phyloP scores from a whole-genome alignment of 768 basidiomycete genomes.

The Scleroderma bovista region DNA sequence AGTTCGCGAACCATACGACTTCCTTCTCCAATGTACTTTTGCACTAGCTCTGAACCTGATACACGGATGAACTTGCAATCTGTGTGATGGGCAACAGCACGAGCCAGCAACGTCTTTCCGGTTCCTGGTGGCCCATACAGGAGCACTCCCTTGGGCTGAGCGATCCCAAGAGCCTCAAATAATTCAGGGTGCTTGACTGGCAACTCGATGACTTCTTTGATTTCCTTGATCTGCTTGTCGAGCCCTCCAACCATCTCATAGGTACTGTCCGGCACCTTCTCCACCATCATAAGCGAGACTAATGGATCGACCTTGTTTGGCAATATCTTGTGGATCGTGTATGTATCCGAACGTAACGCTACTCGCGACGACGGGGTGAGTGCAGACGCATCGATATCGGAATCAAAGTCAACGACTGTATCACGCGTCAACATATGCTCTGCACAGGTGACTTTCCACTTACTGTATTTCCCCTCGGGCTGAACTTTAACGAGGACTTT shows the following conservation, averaged over 20 bases:
- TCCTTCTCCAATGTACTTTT: slow-evolving; percentile 98
- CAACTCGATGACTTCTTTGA: slow-evolving; percentile 97
- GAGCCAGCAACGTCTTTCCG: slow-evolving; percentile 91
- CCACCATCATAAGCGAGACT: slow-evolving; percentile 99
- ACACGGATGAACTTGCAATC: slow-evolving; percentile 98
- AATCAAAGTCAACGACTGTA: slow-evolving; percentile 88
- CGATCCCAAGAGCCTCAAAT: slow-evolving; percentile 94
- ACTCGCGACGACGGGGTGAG: slow-evolving; percentile 87
- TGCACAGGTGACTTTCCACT: slow-evolving; percentile 27
- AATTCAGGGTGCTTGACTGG: slow-evolving; percentile 97
- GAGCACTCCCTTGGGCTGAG: slow-evolving; percentile 93
- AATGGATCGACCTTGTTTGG: slow-evolving; percentile 98
- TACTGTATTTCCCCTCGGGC: slow-evolving; percentile 98
- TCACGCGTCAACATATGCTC: background rate
- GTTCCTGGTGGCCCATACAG: slow-evolving; percentile 96
- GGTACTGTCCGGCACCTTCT: slow-evolving; percentile 98
- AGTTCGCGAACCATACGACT: slow-evolving; percentile 94
- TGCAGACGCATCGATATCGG: slow-evolving; percentile 73
- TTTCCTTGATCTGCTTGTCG: slow-evolving; percentile 97
- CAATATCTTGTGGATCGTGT: slow-evolving; percentile 93
- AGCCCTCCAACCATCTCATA: slow-evolving; percentile 99
- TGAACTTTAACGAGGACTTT: slow-evolving; percentile 98
- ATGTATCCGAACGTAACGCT: slow-evolving; percentile 92
- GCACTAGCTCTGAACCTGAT: slow-evolving; percentile 88
- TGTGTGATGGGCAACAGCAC: slow-evolving; percentile 95